Evolutionary conservation across 306 rosid genomes (phyloP).

Genomic region (Lagenaria siceraria): DNA sequence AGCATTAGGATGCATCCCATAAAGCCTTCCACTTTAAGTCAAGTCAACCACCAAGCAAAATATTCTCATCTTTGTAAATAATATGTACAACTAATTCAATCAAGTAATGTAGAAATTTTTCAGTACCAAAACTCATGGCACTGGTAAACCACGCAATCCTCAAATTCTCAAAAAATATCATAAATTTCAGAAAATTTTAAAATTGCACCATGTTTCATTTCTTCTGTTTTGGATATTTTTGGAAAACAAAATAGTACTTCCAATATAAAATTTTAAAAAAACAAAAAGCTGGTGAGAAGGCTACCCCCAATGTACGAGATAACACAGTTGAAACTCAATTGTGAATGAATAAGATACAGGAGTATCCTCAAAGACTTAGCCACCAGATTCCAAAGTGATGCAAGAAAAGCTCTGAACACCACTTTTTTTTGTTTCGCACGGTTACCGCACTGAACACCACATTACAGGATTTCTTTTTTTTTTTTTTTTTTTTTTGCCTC

Average conservation of each 20-base stretch:
- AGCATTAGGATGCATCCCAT: not conserved
- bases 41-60: not conserved
- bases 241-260: not conserved
- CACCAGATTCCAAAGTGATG: not conserved
- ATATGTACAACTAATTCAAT: not conserved
- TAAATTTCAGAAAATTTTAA: not conserved
- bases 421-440: no score
- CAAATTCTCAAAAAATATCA: not conserved
- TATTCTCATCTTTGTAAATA: not conserved
- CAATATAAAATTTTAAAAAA: not conserved
- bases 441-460: not conserved
- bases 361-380: not conserved
- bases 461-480: not conserved
- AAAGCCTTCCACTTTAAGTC: conserved; percentile 1
- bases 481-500: no score
- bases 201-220: not conserved
- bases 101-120: not conserved
- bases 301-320: not conserved
- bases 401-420: not conserved
- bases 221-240: not conserved
- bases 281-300: not conserved
- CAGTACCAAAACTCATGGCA: not conserved
- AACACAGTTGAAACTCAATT: not conserved
- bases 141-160: not conserved
- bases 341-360: not conserved